phyloP scores from a whole-genome alignment of 108 stramenopile genomes.

The Conticribra weissflogii region DNA sequence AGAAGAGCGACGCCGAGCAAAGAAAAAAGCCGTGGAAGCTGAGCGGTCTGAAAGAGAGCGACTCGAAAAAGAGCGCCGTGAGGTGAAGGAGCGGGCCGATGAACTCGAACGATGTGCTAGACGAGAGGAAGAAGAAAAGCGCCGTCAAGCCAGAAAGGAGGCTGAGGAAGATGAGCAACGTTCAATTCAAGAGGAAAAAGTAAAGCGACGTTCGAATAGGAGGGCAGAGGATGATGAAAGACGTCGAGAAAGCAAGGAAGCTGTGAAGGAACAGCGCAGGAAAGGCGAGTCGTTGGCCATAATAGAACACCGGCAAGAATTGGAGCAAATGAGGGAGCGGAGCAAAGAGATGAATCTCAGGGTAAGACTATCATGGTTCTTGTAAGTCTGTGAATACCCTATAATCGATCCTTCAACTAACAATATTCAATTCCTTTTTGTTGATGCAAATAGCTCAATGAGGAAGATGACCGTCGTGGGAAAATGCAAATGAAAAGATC shows the following conservation, averaged over 20 bases:
- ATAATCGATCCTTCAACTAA: background rate
- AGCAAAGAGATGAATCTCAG: background rate
- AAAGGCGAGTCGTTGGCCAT: too few relatives aligned
- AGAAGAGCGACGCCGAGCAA: too few relatives aligned
- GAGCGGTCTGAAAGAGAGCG: too few relatives aligned
- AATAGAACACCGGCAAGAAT: too few relatives aligned
- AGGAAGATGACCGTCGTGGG: too few relatives aligned
- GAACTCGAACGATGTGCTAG: constrained; percentile 4
- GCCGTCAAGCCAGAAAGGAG: constrained; percentile 1
- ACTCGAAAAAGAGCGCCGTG: background rate
- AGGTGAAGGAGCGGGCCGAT: constrained; percentile 1
- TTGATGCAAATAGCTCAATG: too few relatives aligned
- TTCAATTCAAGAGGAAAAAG: constrained; percentile 6
- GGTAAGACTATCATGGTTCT: background rate
- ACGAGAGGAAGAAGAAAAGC: constrained; percentile 7
- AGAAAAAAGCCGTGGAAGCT: too few relatives aligned
- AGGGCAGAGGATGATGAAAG: constrained; percentile 24
- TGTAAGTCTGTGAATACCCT: background rate
- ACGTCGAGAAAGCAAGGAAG: constrained; percentile 26
- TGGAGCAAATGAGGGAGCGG: background rate
- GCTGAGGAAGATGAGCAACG: constrained; percentile 6
- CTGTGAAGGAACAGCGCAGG: background rate
- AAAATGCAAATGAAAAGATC: too few relatives aligned
- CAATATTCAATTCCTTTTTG: background rate
- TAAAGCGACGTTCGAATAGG: constrained; percentile 24